phyloP scores from a whole-genome alignment of 2,329 filamentous ascomycete genomes.

The Pseudocercospora vitis region DNA sequence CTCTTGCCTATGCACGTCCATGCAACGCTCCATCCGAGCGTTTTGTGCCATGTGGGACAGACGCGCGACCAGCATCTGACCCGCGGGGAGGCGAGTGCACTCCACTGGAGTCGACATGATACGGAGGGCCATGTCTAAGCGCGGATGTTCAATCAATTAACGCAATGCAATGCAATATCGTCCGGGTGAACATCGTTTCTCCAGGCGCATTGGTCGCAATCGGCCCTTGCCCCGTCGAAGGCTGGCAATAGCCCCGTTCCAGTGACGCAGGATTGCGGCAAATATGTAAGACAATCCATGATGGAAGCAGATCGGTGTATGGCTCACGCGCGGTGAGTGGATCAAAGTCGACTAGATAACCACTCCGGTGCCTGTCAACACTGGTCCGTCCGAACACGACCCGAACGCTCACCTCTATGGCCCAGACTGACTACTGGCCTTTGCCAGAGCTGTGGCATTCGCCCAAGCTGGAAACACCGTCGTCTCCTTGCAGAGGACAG shows the following conservation, averaged over 20 bases:
- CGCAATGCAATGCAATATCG: background rate
- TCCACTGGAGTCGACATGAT: conserved; percentile 13
- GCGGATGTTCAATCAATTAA: background rate
- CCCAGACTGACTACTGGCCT: background rate
- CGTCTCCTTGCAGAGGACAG: background rate
- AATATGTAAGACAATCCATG: conserved; percentile 5
- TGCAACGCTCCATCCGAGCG: conserved; percentile 9
- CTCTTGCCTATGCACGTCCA: conserved; percentile 8
- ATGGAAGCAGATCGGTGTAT: background rate
- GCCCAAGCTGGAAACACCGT: background rate
- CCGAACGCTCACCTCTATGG: background rate
- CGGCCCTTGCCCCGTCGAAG: conserved; percentile 1
- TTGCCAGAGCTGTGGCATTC: background rate
- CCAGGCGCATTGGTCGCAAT: conserved; percentile 11
- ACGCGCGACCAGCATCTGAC: background rate
- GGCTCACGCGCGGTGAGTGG: conserved; percentile 7
- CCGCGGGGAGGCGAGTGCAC: conserved; percentile 14
- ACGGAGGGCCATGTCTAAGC: conserved; percentile 3
- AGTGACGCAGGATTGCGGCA: conserved; percentile 11
- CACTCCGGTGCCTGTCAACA: background rate
- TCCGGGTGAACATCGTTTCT: background rate
- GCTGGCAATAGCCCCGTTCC: conserved; percentile 8
- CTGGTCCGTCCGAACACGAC: background rate
- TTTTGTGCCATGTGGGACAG: conserved; percentile 1
- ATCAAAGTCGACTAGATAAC: conserved; percentile 5